Conservation (phyloP, 208 protist genomes). For the Crithidia fasciculata region DNA sequence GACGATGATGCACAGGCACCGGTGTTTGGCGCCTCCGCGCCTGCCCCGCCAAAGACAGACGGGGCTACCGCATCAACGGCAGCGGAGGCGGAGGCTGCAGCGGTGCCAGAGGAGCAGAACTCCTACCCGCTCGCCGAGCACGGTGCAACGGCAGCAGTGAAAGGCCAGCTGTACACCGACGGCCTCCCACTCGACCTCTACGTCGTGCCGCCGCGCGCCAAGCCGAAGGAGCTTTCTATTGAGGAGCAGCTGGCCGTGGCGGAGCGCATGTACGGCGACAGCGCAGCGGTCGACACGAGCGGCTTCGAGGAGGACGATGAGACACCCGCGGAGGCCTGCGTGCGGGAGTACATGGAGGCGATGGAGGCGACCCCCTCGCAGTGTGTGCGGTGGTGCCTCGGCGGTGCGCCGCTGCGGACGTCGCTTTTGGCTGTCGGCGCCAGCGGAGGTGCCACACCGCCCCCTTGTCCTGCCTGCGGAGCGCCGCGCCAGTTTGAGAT, state of each 20-base stretch:
- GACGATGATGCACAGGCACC: neutral
- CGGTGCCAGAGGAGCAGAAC: slow-evolving; percentile 7
- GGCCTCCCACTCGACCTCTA: slow-evolving; percentile 73
- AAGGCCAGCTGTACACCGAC: slow-evolving; percentile 49
- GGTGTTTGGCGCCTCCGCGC: neutral
- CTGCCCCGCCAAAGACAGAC: neutral
- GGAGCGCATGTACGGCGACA: slow-evolving; percentile 60
- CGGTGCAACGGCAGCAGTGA: slow-evolving; percentile 38
- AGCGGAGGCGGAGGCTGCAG: neutral
- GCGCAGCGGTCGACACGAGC: slow-evolving; percentile 57
- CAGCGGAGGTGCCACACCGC: slow-evolving; percentile 22
- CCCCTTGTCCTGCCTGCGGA: slow-evolving; percentile 64
- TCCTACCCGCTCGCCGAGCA: slow-evolving; percentile 38
- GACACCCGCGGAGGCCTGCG: slow-evolving; percentile 55
- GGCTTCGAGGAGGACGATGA: slow-evolving; percentile 81
- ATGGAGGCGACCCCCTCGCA: slow-evolving; percentile 76
- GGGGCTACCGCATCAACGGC: neutral
- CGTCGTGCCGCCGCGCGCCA: slow-evolving; percentile 50
- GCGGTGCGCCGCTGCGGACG: slow-evolving; percentile 62
- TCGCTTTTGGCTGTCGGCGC: slow-evolving; percentile 31
- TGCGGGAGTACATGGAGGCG: slow-evolving; percentile 81
- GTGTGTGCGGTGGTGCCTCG: slow-evolving; percentile 88
- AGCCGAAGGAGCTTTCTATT: slow-evolving; percentile 37
- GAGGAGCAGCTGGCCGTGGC: slow-evolving; percentile 66
- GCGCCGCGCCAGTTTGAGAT: slow-evolving; percentile 74